Evolutionary conservation across 257 asterid genomes (phyloP), one percentile per base, ranked within the genome.

Genomic region (Orobanche coerulescens): DNA sequence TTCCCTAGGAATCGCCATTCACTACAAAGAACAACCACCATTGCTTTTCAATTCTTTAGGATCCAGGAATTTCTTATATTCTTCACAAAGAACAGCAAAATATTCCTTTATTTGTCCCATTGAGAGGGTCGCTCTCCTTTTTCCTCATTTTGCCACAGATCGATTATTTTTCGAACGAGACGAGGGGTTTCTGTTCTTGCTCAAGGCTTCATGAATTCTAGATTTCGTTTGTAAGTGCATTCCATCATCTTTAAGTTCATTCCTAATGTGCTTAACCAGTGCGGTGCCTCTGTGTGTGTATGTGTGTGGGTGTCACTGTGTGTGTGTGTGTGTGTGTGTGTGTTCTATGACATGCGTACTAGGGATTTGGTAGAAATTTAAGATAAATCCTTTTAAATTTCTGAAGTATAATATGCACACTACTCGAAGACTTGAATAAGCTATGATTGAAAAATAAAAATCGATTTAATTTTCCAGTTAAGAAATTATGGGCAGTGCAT

Each of bases 1-100:
- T n/a, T n/a, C n/a, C 84, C 52, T 52, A 64, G 84, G 77, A 68
- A 64, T 69, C 75, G 71, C 80, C 73, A 4, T 36, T 61, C 50
- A 58, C 49, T 18, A 60, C 33, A 40, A 62, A 65, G 48, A 47
- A n/a, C 53, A 64, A 74, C 75, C 56, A 51, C 77, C 69, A 33
- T 26, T 66, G 5, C 52, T 47, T 5, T 62, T 16, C 57, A 18
- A 25, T 34, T 36, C 68, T 59, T n/a, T 44, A 26, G 46, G 51
- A 24, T 72, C 52, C n/a, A 4, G 6, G 3, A 12, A 13, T 13
- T 1, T 30, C 42, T 62, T 26, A 67, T 67, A 56, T 50, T 22
- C 61, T 31, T 24, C 34, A 30, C 37, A 14, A 11, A 37, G 61
- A 63, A 24, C n/a, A n/a, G 55, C 30, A 19, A 49, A 68, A 2